These are phyloP conservation scores for Pleurotus djamor DNA, from an alignment of 768 basidiomycete genomes.

Conservation along the genomic window DNA sequence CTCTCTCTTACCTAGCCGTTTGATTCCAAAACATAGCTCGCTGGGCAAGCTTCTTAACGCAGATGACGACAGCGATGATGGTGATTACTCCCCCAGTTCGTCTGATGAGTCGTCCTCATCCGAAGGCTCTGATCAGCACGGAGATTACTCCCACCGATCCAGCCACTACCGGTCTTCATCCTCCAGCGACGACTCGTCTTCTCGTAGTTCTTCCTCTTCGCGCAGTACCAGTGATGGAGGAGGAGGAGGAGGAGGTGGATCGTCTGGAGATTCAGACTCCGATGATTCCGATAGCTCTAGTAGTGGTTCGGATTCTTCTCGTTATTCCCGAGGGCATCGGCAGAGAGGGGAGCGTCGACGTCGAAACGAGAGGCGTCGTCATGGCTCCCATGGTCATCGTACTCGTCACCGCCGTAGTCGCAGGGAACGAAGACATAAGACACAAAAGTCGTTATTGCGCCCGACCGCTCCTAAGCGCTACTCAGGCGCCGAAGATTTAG, in stretches of 20 bases:
- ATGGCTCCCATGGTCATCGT: neutral
- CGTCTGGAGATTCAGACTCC: neutral
- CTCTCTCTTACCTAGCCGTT: neutral
- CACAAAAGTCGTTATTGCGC: slow-evolving; percentile 11
- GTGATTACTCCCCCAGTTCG: neutral
- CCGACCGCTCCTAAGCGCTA: slow-evolving; percentile 20
- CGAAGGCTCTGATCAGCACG: neutral
- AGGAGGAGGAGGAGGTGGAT: neutral
- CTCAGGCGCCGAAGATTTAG: slow-evolving; percentile 18
- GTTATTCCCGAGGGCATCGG: neutral
- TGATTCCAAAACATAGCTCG: neutral
- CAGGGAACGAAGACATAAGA: neutral
- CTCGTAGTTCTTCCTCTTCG: neutral
- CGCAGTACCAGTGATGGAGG: too few relatives aligned
- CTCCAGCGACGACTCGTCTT: too few relatives aligned
- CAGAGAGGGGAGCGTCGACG: neutral
- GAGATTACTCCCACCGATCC: neutral
- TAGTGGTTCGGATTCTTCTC: neutral
- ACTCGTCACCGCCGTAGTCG: neutral
- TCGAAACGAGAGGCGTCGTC: neutral
- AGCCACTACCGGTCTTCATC: neutral
- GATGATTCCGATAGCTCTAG: neutral
- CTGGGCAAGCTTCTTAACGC: neutral
- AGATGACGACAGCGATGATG: neutral
- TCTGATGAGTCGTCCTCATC: neutral